Conservation (phyloP, 331 rosid genomes). For the Spiraea crenata region DNA sequence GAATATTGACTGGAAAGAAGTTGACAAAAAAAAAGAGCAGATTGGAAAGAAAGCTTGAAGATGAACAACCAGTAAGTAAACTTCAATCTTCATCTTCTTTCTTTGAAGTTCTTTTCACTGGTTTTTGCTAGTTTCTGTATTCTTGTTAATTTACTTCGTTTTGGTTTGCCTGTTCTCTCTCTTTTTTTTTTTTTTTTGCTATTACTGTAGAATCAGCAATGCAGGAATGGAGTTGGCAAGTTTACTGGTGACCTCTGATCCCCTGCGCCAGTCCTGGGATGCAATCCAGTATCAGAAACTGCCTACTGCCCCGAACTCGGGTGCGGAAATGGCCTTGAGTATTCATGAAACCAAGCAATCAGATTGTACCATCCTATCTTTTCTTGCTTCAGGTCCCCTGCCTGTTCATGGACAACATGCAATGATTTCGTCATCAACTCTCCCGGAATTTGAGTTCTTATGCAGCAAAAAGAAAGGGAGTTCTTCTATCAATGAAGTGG, state of each 20-base stretch:
- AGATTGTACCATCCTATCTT: constrained; percentile 31
- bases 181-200: background rate
- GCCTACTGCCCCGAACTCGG: background rate
- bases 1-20: too few relatives aligned
- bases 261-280: constrained; percentile 33
- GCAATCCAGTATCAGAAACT: background rate
- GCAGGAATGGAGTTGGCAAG: constrained; percentile 35
- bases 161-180: background rate
- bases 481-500: constrained; percentile 37
- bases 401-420: background rate
- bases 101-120: background rate
- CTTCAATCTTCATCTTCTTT: background rate
- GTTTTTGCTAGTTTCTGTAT: background rate
- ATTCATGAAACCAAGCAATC: background rate
- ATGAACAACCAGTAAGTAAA: constrained; percentile 2
- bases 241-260: constrained; percentile 27
- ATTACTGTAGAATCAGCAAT: constrained; percentile 23
- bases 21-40: too few relatives aligned
- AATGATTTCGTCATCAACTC: constrained; percentile 22
- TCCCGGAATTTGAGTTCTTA: constrained; percentile 42
- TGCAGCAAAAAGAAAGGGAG: constrained; percentile 6
- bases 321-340: too few relatives aligned
- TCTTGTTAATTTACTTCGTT: too few relatives aligned
- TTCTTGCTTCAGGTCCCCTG: constrained; percentile 15
- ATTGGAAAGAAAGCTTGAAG: background rate